Percentiles rank a stretch among this genome's conserved stretches.
These are phyloP conservation scores for Yamadazyma insecticola DNA, from an alignment of 805 yeast species.

Conservation along the genomic window DNA sequence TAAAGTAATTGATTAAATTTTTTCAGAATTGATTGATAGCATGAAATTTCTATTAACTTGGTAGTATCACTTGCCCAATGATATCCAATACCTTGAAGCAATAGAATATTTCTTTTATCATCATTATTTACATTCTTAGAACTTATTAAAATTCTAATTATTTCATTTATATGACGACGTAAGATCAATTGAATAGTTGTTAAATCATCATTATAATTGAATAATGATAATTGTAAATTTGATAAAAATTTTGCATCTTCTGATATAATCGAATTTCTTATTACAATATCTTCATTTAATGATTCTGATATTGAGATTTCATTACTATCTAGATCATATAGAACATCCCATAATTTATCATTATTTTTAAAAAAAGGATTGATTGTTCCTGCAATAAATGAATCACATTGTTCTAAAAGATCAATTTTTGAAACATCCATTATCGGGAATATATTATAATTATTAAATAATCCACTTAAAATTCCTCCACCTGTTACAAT, in stretches of 20 bases:
- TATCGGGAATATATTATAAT: slow-evolving; percentile 50
- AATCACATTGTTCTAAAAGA: slow-evolving; percentile 35
- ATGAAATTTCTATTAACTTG: slow-evolving; percentile 36
- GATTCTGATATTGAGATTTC: slow-evolving; percentile 22
- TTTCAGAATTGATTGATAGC: slow-evolving; percentile 34
- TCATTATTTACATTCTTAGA: slow-evolving; percentile 30
- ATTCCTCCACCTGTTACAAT: slow-evolving; percentile 42
- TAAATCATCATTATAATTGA: slow-evolving; percentile 42
- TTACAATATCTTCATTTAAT: slow-evolving; percentile 9
- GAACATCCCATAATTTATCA: slow-evolving; percentile 54
- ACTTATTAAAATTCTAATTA: slow-evolving; percentile 33
- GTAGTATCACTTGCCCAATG: slow-evolving; percentile 40
- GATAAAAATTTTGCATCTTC: slow-evolving; percentile 44
- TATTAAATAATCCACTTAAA: slow-evolving; percentile 32
- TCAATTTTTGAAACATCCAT: slow-evolving; percentile 59
- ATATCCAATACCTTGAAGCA: slow-evolving; percentile 41
- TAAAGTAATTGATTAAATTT: slow-evolving; percentile 31
- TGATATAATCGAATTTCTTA: slow-evolving; percentile 34
- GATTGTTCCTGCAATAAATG: slow-evolving; percentile 61
- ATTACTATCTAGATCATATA: slow-evolving; percentile 55
- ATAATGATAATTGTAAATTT: slow-evolving; percentile 37
- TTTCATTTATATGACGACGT: slow-evolving; percentile 42
- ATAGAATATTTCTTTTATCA: slow-evolving; percentile 14
- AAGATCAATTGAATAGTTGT: slow-evolving; percentile 40
- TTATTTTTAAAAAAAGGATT: slow-evolving; percentile 59